Evolutionary conservation across 2,329 filamentous ascomycete genomes (phyloP), one percentile per base, ranked within the genome.

Genomic region (Delphinella strobiligena): DNA sequence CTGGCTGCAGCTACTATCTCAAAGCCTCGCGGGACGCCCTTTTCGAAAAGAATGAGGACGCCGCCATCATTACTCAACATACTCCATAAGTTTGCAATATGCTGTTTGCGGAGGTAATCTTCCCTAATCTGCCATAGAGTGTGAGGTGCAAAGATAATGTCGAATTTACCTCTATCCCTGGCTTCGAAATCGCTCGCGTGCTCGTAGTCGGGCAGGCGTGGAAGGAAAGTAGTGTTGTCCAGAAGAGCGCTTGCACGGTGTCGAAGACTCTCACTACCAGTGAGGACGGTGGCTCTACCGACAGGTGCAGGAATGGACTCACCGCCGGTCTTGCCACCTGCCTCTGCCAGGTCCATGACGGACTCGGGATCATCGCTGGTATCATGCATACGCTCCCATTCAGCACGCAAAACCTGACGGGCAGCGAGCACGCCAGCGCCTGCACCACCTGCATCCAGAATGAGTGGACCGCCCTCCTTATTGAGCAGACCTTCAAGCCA

Each of bases 121-220:
- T 89, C 80, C 44, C 80, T 75, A 3, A 91, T 61, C 1, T 78
- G 74, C 60, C 93, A 79, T 16, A 98, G 69, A 3, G 80, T 72
- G 55, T 98, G 86, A 2, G 87, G 84, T 1, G 87, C 88, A 47
- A 98, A 80, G 49, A 98, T 85, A 4, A 98, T 62, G 54, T 98
- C 91, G 57, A 76, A 73, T 61, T 96, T 95, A 44, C 51, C 65
- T 50, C 48, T 51, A 31, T 50, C 42, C 38, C 41, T 40, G 8
- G 49, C 46, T 9, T 43, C 41, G 24, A 64, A 74, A 42, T 78
- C 67, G 16, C 72, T 67, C 1, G 75, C 72, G 54, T 81, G 80
- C 18, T 86, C 61, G 47, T 89, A 87, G 53, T 96, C 86, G 0
- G 91, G 91, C n/a, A 96, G 65, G 3, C 88, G 78, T 5, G 89